Percentiles rank a stretch among this genome's conserved stretches.
These are phyloP conservation scores for Diaporthe humulicola DNA, from an alignment of 2,329 filamentous ascomycete genomes.

Conservation along the genomic window DNA sequence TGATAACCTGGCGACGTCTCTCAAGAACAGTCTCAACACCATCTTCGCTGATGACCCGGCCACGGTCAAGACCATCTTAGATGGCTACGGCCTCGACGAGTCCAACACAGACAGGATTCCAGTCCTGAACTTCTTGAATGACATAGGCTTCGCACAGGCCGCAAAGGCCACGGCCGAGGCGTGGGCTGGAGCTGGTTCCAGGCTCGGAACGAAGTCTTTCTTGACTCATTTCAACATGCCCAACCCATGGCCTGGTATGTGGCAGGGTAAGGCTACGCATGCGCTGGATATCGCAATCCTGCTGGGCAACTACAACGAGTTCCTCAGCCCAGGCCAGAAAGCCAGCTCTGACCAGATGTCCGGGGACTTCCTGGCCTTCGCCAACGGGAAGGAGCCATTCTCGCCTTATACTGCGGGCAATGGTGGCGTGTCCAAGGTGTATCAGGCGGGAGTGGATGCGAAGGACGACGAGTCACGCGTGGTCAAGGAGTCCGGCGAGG, in stretches of 20 bases:
- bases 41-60: slow-evolving; percentile 27
- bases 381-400: slow-evolving; percentile 49
- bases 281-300: slow-evolving; percentile 59
- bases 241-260: slow-evolving; percentile 60
- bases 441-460: slow-evolving; percentile 32
- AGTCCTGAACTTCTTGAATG: slow-evolving; percentile 34
- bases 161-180: slow-evolving; percentile 27
- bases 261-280: slow-evolving; percentile 56
- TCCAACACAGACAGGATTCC: slow-evolving; percentile 27
- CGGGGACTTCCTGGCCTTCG: slow-evolving; percentile 54
- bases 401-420: slow-evolving; percentile 1
- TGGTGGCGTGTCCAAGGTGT: slow-evolving; percentile 30
- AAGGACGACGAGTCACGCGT: slow-evolving; percentile 28
- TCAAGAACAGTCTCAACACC: slow-evolving; percentile 25
- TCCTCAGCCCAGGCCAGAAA: slow-evolving; percentile 50
- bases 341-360: slow-evolving; percentile 51
- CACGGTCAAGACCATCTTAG: slow-evolving; percentile 8
- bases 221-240: slow-evolving; percentile 58
- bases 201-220: slow-evolving; percentile 29
- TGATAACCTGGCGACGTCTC: slow-evolving; percentile 31
- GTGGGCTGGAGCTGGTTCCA: slow-evolving; percentile 18
- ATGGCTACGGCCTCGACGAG: slow-evolving; percentile 30
- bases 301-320: slow-evolving; percentile 60
- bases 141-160: slow-evolving; percentile 32
- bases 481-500: slow-evolving; percentile 4